These are phyloP conservation scores for Trichoderma gamsii DNA, from an alignment of 495 filamentous ascomycete species.

Conservation along the genomic window DNA sequence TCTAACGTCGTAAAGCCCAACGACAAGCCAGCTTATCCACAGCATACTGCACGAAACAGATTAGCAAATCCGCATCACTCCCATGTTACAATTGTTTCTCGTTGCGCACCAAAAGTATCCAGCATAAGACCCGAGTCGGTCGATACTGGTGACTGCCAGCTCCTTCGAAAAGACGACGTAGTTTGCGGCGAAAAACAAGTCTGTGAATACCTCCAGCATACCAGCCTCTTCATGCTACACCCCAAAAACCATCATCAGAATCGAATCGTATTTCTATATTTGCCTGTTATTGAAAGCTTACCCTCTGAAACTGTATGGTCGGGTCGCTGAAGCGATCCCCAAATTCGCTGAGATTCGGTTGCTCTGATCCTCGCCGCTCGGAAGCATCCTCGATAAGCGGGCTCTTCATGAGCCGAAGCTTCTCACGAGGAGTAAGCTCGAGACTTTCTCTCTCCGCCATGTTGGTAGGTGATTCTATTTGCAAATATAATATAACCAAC, in stretches of 20 bases:
- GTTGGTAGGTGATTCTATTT: background rate
- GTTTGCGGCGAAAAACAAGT: conserved; percentile 66
- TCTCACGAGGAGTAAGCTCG: conserved; percentile 2
- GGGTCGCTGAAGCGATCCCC: background rate
- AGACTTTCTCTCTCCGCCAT: background rate
- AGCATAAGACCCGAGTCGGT: conserved; percentile 40
- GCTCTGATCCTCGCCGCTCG: background rate
- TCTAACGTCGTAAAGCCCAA: conserved; percentile 62
- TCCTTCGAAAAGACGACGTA: conserved; percentile 56
- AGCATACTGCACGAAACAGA: conserved; percentile 38
- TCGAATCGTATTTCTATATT: background rate
- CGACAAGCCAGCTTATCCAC: conserved; percentile 68
- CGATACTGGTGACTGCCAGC: conserved; percentile 44
- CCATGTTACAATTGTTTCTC: conserved; percentile 22
- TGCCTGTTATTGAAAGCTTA: background rate
- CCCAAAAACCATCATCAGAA: background rate
- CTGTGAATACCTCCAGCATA: conserved; percentile 49
- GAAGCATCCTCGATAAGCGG: background rate
- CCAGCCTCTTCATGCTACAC: conserved; percentile 12
- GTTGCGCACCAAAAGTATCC: conserved; percentile 54
- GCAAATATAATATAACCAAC: background rate
- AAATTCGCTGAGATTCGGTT: conserved; percentile 5
- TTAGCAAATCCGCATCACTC: conserved; percentile 31
- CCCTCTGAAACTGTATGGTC: background rate
- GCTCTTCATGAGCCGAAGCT: conserved; percentile 11